Percentiles rank a stretch among this genome's conserved stretches.
Conservation (phyloP, 1,284 basidiomycete species). For the Porodaedalea pini region DNA sequence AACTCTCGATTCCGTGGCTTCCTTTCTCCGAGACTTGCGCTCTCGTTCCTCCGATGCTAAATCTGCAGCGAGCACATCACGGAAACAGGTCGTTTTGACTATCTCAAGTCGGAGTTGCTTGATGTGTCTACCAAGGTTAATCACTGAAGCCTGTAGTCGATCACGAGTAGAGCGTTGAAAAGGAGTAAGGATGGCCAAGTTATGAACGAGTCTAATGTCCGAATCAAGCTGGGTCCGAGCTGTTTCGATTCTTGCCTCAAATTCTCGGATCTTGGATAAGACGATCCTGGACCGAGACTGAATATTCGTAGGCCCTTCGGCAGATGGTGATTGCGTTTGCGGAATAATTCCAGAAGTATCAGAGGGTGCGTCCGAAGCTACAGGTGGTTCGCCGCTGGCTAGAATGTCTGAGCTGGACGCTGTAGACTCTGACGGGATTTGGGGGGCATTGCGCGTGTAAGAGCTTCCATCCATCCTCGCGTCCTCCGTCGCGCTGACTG, state of each 20-base stretch:
- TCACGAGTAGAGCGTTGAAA: slow-evolving; percentile 83
- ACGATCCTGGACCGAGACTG: slow-evolving; percentile 58
- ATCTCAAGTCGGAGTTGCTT: slow-evolving; percentile 70
- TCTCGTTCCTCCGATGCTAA: slow-evolving; percentile 68
- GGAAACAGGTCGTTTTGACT: slow-evolving; percentile 69
- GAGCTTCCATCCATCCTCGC: slow-evolving; percentile 30
- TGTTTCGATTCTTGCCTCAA: slow-evolving; percentile 56
- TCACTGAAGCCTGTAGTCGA: slow-evolving; percentile 60
- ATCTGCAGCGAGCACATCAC: slow-evolving; percentile 71
- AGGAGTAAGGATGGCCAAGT: slow-evolving; percentile 83
- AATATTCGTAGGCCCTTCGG: slow-evolving; percentile 30
- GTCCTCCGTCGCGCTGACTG: slow-evolving; percentile 61
- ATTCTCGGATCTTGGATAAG: slow-evolving; percentile 57
- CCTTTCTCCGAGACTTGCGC: slow-evolving; percentile 62
- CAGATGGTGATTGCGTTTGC: slow-evolving; percentile 21
- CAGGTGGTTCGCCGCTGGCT: background rate
- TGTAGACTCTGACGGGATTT: slow-evolving; percentile 22
- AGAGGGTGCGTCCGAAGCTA: background rate
- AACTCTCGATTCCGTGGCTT: slow-evolving; percentile 56
- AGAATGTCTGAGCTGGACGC: slow-evolving; percentile 14
- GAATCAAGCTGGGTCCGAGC: slow-evolving; percentile 65
- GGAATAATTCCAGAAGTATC: background rate
- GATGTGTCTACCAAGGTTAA: slow-evolving; percentile 64
- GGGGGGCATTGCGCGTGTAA: slow-evolving; percentile 27
- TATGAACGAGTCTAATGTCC: slow-evolving; percentile 72